Evolutionary conservation across 2,329 filamentous ascomycete species (phyloP).

Genomic region (Ophiosphaerella korrae): DNA sequence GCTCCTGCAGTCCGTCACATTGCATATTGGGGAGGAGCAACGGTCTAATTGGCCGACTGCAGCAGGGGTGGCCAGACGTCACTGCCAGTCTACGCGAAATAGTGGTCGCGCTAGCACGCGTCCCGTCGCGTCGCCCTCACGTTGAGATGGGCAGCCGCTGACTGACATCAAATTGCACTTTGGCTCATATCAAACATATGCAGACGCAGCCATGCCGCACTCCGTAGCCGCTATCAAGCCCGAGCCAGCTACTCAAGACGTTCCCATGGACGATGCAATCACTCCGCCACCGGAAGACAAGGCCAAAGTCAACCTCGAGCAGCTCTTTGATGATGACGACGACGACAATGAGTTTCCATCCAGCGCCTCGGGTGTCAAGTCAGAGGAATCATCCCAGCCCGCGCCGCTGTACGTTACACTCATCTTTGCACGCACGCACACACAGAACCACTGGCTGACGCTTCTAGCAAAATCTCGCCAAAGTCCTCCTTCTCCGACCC

Average conservation of each 20-base stretch:
- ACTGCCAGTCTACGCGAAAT: constrained; percentile 22
- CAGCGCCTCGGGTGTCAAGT: constrained; percentile 54
- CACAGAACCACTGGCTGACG: constrained; percentile 20
- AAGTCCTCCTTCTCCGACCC: constrained; percentile 66
- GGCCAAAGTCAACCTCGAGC: constrained; percentile 55
- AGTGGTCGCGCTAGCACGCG: constrained; percentile 26
- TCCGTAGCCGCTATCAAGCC: constrained; percentile 46
- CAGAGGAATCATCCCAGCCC: constrained; percentile 47
- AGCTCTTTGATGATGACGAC: constrained; percentile 64
- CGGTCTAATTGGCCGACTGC: background rate
- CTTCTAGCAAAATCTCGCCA: constrained; percentile 43
- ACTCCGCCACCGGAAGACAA: constrained; percentile 35
- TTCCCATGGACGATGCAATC: constrained; percentile 38
- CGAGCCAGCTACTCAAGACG: constrained; percentile 35
- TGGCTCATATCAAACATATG: background rate
- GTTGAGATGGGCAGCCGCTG: too few relatives aligned
- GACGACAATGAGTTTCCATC: constrained; percentile 64
- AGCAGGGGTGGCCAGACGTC: constrained; percentile 8
- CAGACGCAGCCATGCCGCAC: constrained; percentile 51
- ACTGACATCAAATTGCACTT: too few relatives aligned
- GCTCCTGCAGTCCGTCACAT: constrained; percentile 9
- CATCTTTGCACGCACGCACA: background rate
- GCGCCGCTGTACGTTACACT: constrained; percentile 44
- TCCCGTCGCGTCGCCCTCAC: constrained; percentile 13
- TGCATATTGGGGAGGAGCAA: constrained; percentile 14